These are phyloP conservation scores for Zygoascus biomembranicola DNA, from an alignment of 805 yeast genomes.

Conservation along the genomic window DNA sequence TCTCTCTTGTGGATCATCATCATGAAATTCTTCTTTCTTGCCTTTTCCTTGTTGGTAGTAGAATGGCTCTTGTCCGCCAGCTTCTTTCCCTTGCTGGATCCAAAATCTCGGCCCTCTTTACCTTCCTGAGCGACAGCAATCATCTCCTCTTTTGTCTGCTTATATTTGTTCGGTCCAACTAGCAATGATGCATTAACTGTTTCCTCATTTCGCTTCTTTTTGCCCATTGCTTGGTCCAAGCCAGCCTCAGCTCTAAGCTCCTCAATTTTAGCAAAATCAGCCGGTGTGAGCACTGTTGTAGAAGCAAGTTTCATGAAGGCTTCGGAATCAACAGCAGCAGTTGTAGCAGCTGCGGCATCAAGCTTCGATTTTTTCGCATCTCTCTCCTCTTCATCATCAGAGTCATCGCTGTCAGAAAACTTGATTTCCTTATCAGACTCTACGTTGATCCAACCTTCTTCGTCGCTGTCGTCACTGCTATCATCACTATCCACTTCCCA, in stretches of 20 bases:
- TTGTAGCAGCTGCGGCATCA: slow-evolving; percentile 24
- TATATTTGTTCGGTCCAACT: slow-evolving; percentile 70
- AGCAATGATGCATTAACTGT: slow-evolving; percentile 70
- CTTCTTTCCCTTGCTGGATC: slow-evolving; percentile 76
- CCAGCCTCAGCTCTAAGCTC: slow-evolving; percentile 84
- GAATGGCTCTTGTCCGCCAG: slow-evolving; percentile 62
- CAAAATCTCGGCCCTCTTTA: slow-evolving; percentile 86
- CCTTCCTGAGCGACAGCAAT: slow-evolving; percentile 84
- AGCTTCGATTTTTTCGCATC: slow-evolving; percentile 15
- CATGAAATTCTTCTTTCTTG: slow-evolving; percentile 95
- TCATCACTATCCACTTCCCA: slow-evolving; percentile 47
- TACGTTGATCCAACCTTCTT: slow-evolving; percentile 88
- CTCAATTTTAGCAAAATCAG: slow-evolving; percentile 92
- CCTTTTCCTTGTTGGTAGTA: slow-evolving; percentile 93
- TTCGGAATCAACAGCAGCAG: slow-evolving; percentile 20
- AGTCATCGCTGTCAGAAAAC: slow-evolving; percentile 35
- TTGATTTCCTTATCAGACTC: slow-evolving; percentile 74
- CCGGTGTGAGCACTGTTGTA: slow-evolving; percentile 86
- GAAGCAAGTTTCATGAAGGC: slow-evolving; percentile 54
- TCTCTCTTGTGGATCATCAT: slow-evolving; percentile 96
- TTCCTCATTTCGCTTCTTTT: slow-evolving; percentile 46
- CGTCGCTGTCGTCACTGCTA: slow-evolving; percentile 40
- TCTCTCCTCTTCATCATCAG: slow-evolving; percentile 30
- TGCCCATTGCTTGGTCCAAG: slow-evolving; percentile 58
- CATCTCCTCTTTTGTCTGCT: slow-evolving; percentile 85